phyloP scores from a whole-genome alignment of 2,329 filamentous ascomycete species.

The Aureobasidium melanogenum region DNA sequence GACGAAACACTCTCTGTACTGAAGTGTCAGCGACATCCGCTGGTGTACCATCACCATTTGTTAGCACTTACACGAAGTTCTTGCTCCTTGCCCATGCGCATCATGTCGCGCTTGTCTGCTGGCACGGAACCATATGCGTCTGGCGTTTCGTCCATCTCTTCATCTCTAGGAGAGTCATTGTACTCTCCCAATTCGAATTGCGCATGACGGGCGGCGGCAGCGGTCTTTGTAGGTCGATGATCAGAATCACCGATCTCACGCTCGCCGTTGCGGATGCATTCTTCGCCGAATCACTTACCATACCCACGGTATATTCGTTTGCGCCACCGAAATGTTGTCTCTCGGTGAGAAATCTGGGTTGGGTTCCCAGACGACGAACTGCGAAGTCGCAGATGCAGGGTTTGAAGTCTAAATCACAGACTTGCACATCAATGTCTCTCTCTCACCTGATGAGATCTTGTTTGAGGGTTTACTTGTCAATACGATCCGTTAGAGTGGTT shows the following conservation, averaged over 20 bases:
- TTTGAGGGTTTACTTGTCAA: too few relatives aligned
- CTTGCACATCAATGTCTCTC: not conserved
- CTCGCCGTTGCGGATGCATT: slow-evolving; percentile 6
- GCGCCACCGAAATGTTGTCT: not conserved
- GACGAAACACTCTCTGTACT: slow-evolving; percentile 37
- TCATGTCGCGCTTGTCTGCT: slow-evolving; percentile 34
- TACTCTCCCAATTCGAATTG: slow-evolving; percentile 1
- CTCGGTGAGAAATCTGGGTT: not conserved
- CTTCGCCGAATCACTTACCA: not conserved
- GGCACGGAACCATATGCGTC: slow-evolving; percentile 10
- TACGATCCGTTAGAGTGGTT: too few relatives aligned
- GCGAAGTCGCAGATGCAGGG: not conserved
- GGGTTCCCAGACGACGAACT: not conserved
- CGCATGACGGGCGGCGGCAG: not conserved
- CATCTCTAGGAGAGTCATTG: not conserved
- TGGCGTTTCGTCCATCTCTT: slow-evolving; percentile 3
- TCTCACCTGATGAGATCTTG: not conserved
- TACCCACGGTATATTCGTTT: not conserved
- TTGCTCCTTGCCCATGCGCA: slow-evolving; percentile 41
- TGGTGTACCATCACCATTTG: too few relatives aligned
- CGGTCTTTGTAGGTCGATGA: slow-evolving; percentile 2
- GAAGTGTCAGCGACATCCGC: not conserved
- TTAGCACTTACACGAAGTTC: slow-evolving; percentile 30
- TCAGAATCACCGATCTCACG: not conserved
- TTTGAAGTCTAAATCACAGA: not conserved